Conservation (phyloP, 2,329 filamentous ascomycete species). For the Didymosphaeria variabile region DNA sequence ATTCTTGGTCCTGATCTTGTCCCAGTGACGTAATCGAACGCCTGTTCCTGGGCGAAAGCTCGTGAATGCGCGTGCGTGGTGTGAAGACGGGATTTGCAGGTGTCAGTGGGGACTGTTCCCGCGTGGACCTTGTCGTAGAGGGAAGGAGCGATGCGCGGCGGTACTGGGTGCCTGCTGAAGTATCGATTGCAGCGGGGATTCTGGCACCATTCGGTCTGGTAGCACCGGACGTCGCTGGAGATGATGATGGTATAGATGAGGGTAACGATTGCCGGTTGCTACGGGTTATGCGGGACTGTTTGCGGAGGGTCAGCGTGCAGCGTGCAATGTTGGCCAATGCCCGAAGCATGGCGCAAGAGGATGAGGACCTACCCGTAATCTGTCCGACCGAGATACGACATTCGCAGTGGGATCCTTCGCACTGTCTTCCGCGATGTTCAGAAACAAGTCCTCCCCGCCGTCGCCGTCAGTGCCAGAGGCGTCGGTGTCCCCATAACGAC, state of each 20-base stretch:
- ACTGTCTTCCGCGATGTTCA: constrained; percentile 53
- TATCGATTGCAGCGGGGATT: constrained; percentile 39
- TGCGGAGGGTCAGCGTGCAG: constrained; percentile 23
- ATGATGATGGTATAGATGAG: constrained; percentile 37
- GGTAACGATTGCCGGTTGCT: constrained; percentile 48
- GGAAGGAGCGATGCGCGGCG: constrained; percentile 46
- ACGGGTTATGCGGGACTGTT: constrained; percentile 49
- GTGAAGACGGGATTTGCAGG: constrained; percentile 34
- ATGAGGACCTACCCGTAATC: constrained; percentile 40
- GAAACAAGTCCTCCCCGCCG: constrained; percentile 53
- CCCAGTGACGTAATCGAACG: constrained; percentile 36
- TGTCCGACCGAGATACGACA: constrained; percentile 37
- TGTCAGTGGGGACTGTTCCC: constrained; percentile 40
- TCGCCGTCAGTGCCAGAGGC: constrained; percentile 32
- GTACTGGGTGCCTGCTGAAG: constrained; percentile 33
- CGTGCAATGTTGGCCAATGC: not conserved
- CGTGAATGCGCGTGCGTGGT: constrained; percentile 35
- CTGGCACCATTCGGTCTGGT: constrained; percentile 40
- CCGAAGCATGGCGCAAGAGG: not conserved
- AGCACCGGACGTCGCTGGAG: constrained; percentile 33
- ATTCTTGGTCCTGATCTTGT: constrained; percentile 42
- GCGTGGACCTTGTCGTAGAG: constrained; percentile 34
- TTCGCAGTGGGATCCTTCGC: constrained; percentile 38
- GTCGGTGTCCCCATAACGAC: constrained; percentile 27
- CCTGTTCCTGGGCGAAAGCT: constrained; percentile 45